Evolutionary conservation across 345 rosid species (phyloP), one percentile per base, ranked within the genome.

Genomic region (Lepidium aucheri): DNA sequence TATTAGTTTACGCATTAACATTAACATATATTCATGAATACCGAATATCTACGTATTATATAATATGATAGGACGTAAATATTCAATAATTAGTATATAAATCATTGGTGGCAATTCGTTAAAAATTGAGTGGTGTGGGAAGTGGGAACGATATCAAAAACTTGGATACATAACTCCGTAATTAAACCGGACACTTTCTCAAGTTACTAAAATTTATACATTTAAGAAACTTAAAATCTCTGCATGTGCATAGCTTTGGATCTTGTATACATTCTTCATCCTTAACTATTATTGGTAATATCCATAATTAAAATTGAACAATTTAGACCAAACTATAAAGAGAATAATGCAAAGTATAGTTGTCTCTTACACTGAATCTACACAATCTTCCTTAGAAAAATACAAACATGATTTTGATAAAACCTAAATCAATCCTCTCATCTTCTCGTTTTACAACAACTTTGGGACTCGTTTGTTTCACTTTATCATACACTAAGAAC

Each of bases 141-240:
- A 53, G 10, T 36, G 13, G 40, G 41, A 45, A 70, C 13, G 54
- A 12, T 42, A 33, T 62, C 68, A 62, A n/a, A 53, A 43, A 60
- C 74, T 70, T 62, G 68, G 74, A 15, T 70, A 61, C 68, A 43
- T 44, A 62, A 70, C 74, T 61, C 62, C 74, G 74, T 70, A 53
- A 8, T 52, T 40, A 53, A 53, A 44, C 63, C 68, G 68, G 49
- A 61, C 24, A 15, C 61, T 42, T 42, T 12, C 14, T 41, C 10
- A 8, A 7, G 11, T 22, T 34, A 24, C 32, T 20, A 46, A 1
- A 35, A 17, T 3, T n/a, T 20, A 47, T 20, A 57, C 24, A 59
- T 41, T 33, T 68, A 34, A 58, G n/a, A 49, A 39, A 41, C 45
- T 15, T 60, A 16, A 52, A 34, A 52, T 61, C 38, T 60, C 34